Base-by-base conservation (phyloP, 306 rosid species). In the Biancaea sappan region DNA sequence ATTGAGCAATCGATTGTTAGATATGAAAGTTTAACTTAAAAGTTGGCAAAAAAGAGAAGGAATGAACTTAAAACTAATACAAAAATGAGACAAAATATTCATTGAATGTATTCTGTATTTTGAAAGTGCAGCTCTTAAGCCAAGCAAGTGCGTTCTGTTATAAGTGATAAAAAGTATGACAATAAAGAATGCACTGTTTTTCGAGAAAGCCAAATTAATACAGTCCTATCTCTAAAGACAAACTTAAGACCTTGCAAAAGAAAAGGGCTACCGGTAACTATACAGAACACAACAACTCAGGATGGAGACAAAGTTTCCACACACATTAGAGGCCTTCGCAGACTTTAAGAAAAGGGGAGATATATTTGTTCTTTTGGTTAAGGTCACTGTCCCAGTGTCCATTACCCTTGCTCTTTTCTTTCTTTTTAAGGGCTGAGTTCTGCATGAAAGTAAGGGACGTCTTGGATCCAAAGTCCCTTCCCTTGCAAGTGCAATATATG, bases 401-500 rank as follows among this genome's bases (percentile, higher is more conserved):
- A 31, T 69, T 61, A 18, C 50, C 47, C 8, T 34, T 59, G 18
- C 59, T 60, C 73, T 74, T 34, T 32, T 38, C 5, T 82, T 59
- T 56, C 22, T 19, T 14, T 59, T 5, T 25, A 32, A 3, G 25
- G 59, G 13, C 0, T 2, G 38, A 34, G 9, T 51, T 64, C 3
- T 69, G 81, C 92, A 81, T 85, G 83, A 81, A 88, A 88, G 89
- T 80, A 88, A 88, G 87, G 88, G 86, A 83, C 80, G 66, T 62
- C 61, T 70, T 70, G 72, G 76, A 85, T 85, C 76, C 76, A 82
- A 74, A 80, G 75, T 84, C 58, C 63, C 59, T 63, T 47, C 5
- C 29, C 12, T 64, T 24, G 22, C 61, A 54, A 54, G 32, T 40
- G 31, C 28, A 66, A 62, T 53, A 35, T 8, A 40, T 19, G 54